Percentiles rank a stretch among this genome's conserved stretches.
These are phyloP conservation scores for Centaurea solstitialis DNA, from an alignment of 129 eudicot species.

Conservation along the genomic window DNA sequence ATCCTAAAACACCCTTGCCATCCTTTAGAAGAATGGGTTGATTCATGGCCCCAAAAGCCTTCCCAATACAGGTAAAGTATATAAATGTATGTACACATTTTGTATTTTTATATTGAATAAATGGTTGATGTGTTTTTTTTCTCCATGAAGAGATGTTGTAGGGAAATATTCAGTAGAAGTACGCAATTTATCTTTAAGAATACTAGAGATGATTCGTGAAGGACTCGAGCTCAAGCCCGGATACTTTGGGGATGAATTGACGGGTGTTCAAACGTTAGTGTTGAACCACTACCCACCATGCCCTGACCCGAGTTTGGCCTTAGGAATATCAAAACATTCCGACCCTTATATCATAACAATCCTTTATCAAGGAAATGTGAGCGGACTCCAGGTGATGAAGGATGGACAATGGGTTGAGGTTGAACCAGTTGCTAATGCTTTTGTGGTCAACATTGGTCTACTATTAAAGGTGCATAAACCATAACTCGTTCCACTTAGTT, in stretches of 20 bases:
- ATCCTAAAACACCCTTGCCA: constrained; percentile 17
- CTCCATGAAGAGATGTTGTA: constrained; percentile 36
- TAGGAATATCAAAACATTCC: constrained; percentile 45
- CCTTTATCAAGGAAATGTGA: constrained; percentile 34
- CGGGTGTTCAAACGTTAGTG: constrained; percentile 34
- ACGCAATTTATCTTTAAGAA: constrained; percentile 39
- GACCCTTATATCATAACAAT: constrained; percentile 46
- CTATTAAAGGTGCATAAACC: background rate
- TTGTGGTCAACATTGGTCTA: background rate
- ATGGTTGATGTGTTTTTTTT: background rate
- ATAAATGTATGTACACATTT: background rate
- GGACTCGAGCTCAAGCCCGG: constrained; percentile 59
- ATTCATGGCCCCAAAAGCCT: constrained; percentile 29
- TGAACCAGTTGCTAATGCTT: background rate
- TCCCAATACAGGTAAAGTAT: constrained; percentile 11
- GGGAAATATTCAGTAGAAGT: constrained; percentile 33
- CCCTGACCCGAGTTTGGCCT: constrained; percentile 67
- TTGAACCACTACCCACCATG: constrained; percentile 59
- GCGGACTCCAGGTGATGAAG: constrained; percentile 57
- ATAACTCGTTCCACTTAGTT: background rate
- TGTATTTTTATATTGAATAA: background rate
- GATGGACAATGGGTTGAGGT: constrained; percentile 54
- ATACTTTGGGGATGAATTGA: constrained; percentile 29
- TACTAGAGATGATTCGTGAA: constrained; percentile 44
- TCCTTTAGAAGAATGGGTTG: constrained; percentile 8